A percentile compares a stretch with the other conserved stretches of the same genome.
Evolutionary conservation across 2,329 filamentous ascomycete genomes (phyloP).

Genomic region (Helicocarpus griseus): DNA sequence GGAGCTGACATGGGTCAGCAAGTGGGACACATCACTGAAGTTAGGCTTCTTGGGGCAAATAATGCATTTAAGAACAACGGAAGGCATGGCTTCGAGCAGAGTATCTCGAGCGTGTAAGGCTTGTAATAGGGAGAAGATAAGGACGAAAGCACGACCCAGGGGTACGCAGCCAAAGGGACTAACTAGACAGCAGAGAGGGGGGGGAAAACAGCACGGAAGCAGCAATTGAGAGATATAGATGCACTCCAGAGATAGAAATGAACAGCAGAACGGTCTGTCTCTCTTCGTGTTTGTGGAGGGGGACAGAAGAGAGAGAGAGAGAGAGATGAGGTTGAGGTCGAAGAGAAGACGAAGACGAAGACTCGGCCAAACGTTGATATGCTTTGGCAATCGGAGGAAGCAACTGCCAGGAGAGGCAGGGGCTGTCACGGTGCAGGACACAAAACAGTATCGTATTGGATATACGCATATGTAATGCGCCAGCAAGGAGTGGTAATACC

Average conservation of each 20-base stretch:
- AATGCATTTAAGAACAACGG: slow-evolving; percentile 65
- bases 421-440: not conserved
- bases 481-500: slow-evolving; percentile 3
- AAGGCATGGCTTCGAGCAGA: slow-evolving; percentile 7
- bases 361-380: slow-evolving; percentile 16
- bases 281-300: slow-evolving; percentile 12
- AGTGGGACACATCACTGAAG: slow-evolving; percentile 85
- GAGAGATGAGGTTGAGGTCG: slow-evolving; percentile 9
- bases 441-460: slow-evolving; percentile 3
- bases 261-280: slow-evolving; percentile 2
- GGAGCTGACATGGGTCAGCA: slow-evolving; percentile 84
- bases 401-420: not conserved
- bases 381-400: slow-evolving; percentile 5
- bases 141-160: not conserved
- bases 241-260: slow-evolving; percentile 6
- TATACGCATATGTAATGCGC: not conserved
- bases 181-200: slow-evolving; percentile 9
- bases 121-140: not conserved
- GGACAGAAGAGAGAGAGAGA: slow-evolving; percentile 13
- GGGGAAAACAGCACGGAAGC: slow-evolving; percentile 13
- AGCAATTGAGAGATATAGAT: slow-evolving; percentile 15
- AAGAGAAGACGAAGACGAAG: slow-evolving; percentile 17
- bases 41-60: slow-evolving; percentile 70
- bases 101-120: not conserved
- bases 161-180: not conserved